phyloP scores from a whole-genome alignment of 176 grass and related monocot species.

The Phoenix roebelenii region DNA sequence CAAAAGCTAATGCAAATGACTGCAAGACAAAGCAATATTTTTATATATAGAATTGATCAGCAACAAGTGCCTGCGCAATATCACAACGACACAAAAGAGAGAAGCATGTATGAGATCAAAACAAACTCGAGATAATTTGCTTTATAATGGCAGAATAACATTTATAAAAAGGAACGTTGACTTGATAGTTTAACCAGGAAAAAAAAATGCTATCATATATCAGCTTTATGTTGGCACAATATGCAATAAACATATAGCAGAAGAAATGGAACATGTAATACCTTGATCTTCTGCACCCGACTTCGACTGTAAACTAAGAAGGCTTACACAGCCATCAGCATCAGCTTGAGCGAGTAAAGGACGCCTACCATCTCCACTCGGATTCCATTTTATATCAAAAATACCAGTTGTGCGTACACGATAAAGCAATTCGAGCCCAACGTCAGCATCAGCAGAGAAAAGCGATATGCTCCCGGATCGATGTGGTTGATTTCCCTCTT shows the following conservation, averaged over 20 bases:
- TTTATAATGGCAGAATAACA: too few species aligned
- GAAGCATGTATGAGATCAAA: too few species aligned
- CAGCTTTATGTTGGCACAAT: background rate
- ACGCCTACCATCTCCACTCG: constrained; percentile 6
- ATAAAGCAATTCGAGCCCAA: constrained; percentile 39
- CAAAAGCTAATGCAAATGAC: too few species aligned
- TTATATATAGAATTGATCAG: too few species aligned
- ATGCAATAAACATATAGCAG: background rate
- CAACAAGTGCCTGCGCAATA: too few species aligned
- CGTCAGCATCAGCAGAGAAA: constrained; percentile 28
- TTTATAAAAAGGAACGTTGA: too few species aligned
- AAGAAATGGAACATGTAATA: background rate
- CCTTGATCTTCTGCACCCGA: constrained; percentile 12
- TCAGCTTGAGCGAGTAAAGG: constrained; percentile 77
- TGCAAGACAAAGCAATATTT: too few species aligned
- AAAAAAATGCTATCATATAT: too few species aligned
- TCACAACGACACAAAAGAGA: too few species aligned
- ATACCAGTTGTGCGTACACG: constrained; percentile 47
- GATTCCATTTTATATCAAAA: constrained; percentile 91
- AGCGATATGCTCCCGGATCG: constrained; percentile 58
- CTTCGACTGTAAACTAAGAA: constrained; percentile 35
- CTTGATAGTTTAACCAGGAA: too few species aligned
- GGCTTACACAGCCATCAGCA: constrained; percentile 50
- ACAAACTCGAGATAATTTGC: too few species aligned
- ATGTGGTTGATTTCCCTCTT: constrained; percentile 37